phyloP scores from a whole-genome alignment of 1,139 yeast species.

The Diutina scorzettiae region DNA sequence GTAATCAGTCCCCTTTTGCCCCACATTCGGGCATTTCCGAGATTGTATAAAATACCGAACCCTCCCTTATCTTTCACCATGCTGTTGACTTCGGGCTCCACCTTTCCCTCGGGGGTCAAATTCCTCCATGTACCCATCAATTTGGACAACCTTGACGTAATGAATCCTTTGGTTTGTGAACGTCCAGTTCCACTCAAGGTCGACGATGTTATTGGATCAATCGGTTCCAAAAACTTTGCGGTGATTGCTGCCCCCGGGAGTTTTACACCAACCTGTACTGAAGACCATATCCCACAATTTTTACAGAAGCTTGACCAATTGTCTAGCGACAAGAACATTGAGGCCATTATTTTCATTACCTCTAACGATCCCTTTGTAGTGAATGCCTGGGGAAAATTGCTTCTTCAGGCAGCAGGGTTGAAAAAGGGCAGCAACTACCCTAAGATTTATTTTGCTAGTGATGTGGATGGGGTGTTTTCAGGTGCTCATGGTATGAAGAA shows the following conservation, averaged over 20 bases:
- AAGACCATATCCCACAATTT: slow-evolving; percentile 70
- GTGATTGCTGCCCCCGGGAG: slow-evolving; percentile 86
- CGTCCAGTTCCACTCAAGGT: slow-evolving; percentile 33
- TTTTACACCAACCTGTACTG: slow-evolving; percentile 83
- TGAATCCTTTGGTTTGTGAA: slow-evolving; percentile 38
- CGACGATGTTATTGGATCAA: slow-evolving; percentile 31
- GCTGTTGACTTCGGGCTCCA: slow-evolving; percentile 13
- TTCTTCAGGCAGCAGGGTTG: slow-evolving; percentile 38
- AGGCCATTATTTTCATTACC: slow-evolving; percentile 57
- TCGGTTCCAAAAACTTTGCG: slow-evolving; percentile 28
- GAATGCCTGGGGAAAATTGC: slow-evolving; percentile 72
- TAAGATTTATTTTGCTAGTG: slow-evolving; percentile 45
- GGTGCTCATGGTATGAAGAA: slow-evolving; percentile 18
- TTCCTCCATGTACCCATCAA: slow-evolving; percentile 44
- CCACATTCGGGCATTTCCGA: background rate
- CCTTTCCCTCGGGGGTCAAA: slow-evolving; percentile 41
- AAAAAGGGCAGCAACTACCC: slow-evolving; percentile 14
- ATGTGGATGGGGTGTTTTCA: slow-evolving; percentile 17
- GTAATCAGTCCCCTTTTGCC: background rate
- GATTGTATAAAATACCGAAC: background rate
- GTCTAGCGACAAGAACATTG: slow-evolving; percentile 49
- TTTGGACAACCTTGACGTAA: slow-evolving; percentile 28
- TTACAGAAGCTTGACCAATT: slow-evolving; percentile 39
- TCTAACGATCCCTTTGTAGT: slow-evolving; percentile 78
- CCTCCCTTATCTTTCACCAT: background rate